phyloP scores from a whole-genome alignment of 2,329 filamentous ascomycete species.

The Ophiostoma triangulosporum region DNA sequence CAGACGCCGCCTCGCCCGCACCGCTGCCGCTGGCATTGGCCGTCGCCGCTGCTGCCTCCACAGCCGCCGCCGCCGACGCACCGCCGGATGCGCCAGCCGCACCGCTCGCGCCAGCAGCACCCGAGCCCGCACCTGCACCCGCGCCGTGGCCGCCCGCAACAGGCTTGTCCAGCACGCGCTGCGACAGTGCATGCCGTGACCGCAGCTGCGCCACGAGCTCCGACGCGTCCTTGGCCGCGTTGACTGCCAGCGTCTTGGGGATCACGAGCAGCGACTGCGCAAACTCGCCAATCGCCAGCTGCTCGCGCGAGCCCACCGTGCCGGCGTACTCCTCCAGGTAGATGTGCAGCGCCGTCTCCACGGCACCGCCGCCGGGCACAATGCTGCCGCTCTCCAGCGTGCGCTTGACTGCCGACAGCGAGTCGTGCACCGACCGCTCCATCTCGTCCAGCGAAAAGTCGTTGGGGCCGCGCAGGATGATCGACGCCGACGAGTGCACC shows the following conservation, averaged over 20 bases:
- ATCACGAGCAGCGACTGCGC: constrained; percentile 88
- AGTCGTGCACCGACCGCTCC: constrained; percentile 97
- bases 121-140: not conserved
- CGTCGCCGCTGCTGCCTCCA: not conserved
- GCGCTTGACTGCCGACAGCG: constrained; percentile 89
- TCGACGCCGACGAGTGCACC: constrained; percentile 82
- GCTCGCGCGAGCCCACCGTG: constrained; percentile 90
- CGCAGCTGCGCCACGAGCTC: constrained; percentile 93
- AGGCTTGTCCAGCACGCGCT: constrained; percentile 63
- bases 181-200: constrained; percentile 83
- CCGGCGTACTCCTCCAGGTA: constrained; percentile 98
- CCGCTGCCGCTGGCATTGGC: constrained; percentile 1
- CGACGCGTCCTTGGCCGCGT: constrained; percentile 90
- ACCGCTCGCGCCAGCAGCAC: not conserved
- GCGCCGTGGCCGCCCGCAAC: constrained; percentile 1
- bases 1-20: not conserved
- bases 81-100: not conserved
- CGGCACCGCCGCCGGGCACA: constrained; percentile 88
- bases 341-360: constrained; percentile 97
- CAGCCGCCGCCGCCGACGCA: not conserved
- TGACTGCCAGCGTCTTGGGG: constrained; percentile 91
- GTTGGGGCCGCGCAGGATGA: constrained; percentile 90
- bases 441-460: constrained; percentile 97
- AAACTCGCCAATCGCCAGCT: constrained; percentile 95
- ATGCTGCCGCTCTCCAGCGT: constrained; percentile 94